Evolutionary conservation across 495 filamentous ascomycete species (phyloP), one percentile per base, ranked within the genome.

Genomic region (Cercophora newfieldiana): DNA sequence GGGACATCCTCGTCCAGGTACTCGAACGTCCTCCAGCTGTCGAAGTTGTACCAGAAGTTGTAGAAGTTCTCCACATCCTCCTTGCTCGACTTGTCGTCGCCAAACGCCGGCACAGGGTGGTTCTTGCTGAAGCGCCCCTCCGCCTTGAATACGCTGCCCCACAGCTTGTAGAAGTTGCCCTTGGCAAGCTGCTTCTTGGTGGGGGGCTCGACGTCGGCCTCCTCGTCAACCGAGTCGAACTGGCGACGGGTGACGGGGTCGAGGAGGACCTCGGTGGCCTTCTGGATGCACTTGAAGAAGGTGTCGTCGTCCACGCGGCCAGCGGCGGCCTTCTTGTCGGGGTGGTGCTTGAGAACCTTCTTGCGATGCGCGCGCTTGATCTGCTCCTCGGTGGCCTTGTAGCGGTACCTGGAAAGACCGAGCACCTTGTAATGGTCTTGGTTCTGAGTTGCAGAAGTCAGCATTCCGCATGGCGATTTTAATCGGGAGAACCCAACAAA

Each of bases 251-350:
- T 96, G 75, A 87, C 83, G 48, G 95, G 93, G 83, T 99, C 95
- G 48, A 90, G 84, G 19, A 99, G 90, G 62, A 97, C 83, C 75
- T 99, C 95, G 72, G 89, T 94, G 65, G 95, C 95, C 78, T 97
- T 97, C 83, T 99, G 95, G 77, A 99, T 99, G 79, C 95, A 99
- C 86, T 99, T 99, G 90, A 99, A 99, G 86, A 99, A 99, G 72
- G 89, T 90, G 80, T 99, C 95, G 81, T 97, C 93, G 79, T 99
- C 93, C 68, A 88, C 88, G 66, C 82, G 85, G 66, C 95, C 92
- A 59, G 88, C 85, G 44, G 95, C 94, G 29, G 95, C 95, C 82
- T 95, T 96, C 89, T 99, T 99, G 75, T 99, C 95, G 62, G 95
- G 95, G 75, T 99, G 95, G 77, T 99, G 95, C 81, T 91, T 93